Conservation (phyloP, 208 protist species). For the Trypanosoma scelopori region DNA sequence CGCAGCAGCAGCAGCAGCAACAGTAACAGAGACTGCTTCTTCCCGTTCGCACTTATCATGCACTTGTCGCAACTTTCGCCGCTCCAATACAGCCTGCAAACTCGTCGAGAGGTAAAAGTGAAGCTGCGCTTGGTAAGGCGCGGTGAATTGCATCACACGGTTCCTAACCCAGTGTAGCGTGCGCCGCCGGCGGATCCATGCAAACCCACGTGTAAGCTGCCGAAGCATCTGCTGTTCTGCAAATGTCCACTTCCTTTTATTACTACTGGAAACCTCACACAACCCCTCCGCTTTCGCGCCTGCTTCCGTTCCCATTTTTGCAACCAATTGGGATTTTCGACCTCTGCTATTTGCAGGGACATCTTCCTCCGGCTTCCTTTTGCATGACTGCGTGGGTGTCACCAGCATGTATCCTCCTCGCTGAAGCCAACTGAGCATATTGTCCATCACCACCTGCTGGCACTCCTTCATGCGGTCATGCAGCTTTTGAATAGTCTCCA, state of each 20-base stretch:
- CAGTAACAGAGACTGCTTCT: slow-evolving; percentile 3
- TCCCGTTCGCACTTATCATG: slow-evolving; percentile 2
- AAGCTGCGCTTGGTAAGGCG: slow-evolving; percentile 59
- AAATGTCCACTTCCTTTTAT: slow-evolving; percentile 37
- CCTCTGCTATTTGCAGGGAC: neutral
- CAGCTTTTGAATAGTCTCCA: slow-evolving; percentile 19
- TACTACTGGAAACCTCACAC: neutral
- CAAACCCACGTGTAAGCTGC: slow-evolving; percentile 66
- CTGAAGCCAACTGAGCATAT: slow-evolving; percentile 25
- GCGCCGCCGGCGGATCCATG: slow-evolving; percentile 58
- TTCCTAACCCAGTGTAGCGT: slow-evolving; percentile 42
- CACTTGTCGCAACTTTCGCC: slow-evolving; percentile 2
- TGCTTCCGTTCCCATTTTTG: slow-evolving; percentile 12
- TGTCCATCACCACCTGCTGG: slow-evolving; percentile 14
- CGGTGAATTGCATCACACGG: slow-evolving; percentile 68
- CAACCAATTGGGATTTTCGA: slow-evolving; percentile 9
- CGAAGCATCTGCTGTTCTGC: slow-evolving; percentile 71
- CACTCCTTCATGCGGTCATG: slow-evolving; percentile 17
- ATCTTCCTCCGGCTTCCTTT: slow-evolving; percentile 7
- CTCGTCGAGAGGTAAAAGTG: slow-evolving; percentile 44
- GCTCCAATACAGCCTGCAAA: slow-evolving; percentile 30
- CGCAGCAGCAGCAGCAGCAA: neutral
- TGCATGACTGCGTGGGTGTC: slow-evolving; percentile 5
- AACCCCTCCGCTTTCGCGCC: slow-evolving; percentile 25
- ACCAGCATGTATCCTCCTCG: slow-evolving; percentile 28